phyloP scores from a whole-genome alignment of 768 basidiomycete species.

The Kwoniella europaea region DNA sequence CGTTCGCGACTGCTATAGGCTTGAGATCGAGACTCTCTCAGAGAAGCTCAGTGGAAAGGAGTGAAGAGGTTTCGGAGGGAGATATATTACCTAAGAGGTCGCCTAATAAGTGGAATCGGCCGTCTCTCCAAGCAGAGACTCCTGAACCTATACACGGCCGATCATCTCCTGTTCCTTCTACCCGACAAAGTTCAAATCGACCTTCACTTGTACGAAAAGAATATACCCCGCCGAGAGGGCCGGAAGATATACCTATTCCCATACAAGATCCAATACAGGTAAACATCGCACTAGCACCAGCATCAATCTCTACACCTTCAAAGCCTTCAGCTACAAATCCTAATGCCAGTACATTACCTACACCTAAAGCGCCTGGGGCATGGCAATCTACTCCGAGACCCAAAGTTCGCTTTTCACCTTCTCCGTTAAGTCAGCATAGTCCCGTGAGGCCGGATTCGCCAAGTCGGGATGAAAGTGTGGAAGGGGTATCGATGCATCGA shows the following conservation, averaged over 20 bases:
- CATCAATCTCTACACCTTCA: background rate
- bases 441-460: constrained; percentile 6
- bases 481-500: constrained; percentile 34
- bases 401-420: constrained; percentile 34
- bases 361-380: constrained; percentile 33
- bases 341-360: constrained; percentile 7
- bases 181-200: constrained; percentile 3
- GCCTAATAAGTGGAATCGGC: background rate
- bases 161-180: background rate
- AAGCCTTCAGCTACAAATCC: background rate
- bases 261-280: constrained; percentile 31
- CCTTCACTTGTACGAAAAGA: background rate
- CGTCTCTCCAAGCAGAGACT: background rate
- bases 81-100: background rate
- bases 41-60: background rate
- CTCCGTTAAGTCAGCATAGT: constrained; percentile 21
- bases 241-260: constrained; percentile 17
- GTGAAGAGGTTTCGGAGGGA: background rate
- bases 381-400: constrained; percentile 24
- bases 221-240: background rate
- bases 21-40: constrained; percentile 13
- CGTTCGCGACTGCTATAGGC: constrained; percentile 11
- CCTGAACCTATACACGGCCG: background rate
- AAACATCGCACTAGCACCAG: constrained; percentile 21
- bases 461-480: constrained; percentile 2